These are phyloP conservation scores for Pseudofabraea citricarpa DNA, from an alignment of 2,329 filamentous ascomycete species.

Conservation along the genomic window DNA sequence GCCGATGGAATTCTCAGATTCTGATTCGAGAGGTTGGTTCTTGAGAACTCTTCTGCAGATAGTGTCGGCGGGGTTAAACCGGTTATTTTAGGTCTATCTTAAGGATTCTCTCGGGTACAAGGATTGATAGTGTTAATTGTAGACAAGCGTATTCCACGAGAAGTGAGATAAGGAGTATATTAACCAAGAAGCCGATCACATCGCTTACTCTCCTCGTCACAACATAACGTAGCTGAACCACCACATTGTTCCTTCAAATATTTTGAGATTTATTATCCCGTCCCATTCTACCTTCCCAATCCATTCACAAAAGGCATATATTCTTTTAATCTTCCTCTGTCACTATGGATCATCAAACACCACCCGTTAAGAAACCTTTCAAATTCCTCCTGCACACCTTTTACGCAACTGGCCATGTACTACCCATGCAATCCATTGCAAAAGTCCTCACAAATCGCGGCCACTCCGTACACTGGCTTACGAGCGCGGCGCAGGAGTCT, in stretches of 20 bases:
- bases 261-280: not conserved
- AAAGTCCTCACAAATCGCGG: conserved; percentile 25
- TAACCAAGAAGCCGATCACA: not conserved
- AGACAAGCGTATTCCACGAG: too few species aligned
- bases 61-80: too few species aligned
- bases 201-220: not conserved
- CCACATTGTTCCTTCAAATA: too few species aligned
- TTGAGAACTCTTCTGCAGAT: too few species aligned
- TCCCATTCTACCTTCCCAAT: not conserved
- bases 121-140: too few species aligned
- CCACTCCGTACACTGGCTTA: conserved; percentile 36
- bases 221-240: too few species aligned
- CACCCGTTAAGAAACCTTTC: not conserved
- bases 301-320: too few species aligned
- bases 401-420: conserved; percentile 1
- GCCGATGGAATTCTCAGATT: too few species aligned
- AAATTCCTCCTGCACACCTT: not conserved
- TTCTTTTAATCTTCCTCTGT: too few species aligned
- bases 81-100: too few species aligned
- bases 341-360: not conserved
- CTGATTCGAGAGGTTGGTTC: too few species aligned
- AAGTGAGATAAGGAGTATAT: not conserved
- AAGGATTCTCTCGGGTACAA: too few species aligned
- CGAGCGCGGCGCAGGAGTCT: conserved; percentile 29
- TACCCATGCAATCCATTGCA: conserved; percentile 4